Evolutionary conservation across 2,329 filamentous ascomycete species (phyloP).

Genomic region (Colletotrichum sp.): DNA sequence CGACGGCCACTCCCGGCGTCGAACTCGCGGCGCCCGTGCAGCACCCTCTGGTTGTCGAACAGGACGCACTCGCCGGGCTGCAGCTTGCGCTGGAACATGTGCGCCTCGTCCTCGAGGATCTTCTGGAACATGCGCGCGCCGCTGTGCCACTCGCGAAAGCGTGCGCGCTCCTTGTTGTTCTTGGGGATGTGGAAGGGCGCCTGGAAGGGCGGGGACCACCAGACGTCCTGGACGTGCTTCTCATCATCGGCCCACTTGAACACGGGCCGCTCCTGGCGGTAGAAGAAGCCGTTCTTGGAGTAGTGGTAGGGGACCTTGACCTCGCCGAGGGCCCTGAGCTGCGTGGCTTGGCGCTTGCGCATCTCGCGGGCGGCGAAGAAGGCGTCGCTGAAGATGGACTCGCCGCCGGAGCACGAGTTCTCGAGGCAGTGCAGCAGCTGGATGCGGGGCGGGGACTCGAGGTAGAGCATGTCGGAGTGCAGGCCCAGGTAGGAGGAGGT

Average conservation of each 20-base stretch:
- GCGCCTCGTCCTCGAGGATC: conserved; percentile 60
- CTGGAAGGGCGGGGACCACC: conserved; percentile 85
- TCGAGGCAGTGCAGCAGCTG: conserved; percentile 90
- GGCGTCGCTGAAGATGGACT: conserved; percentile 85
- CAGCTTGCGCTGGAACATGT: conserved; percentile 74
- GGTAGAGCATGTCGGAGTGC: conserved; percentile 94
- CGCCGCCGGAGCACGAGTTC: conserved; percentile 80
- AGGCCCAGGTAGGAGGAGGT: conserved; percentile 82
- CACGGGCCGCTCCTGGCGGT: conserved; percentile 63
- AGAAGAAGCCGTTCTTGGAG: conserved; percentile 67
- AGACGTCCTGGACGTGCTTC: conserved; percentile 31
- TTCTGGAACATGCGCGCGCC: conserved; percentile 61
- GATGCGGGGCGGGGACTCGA: conserved; percentile 76
- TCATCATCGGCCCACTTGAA: conserved; percentile 22
- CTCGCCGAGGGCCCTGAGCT: conserved; percentile 42
- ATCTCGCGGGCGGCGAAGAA: conserved; percentile 61
- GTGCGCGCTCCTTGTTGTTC: background rate
- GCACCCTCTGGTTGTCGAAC: conserved; percentile 87
- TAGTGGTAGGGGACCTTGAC: conserved; percentile 70
- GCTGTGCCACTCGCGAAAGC: conserved; percentile 44
- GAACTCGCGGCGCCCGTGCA: conserved; percentile 84
- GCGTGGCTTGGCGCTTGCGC: conserved; percentile 20
- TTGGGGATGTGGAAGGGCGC: conserved; percentile 46
- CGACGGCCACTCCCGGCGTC: conserved; percentile 69
- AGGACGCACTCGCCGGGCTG: conserved; percentile 85